A percentile compares a stretch with the other conserved stretches of the same genome.
Evolutionary conservation across 352 stramenopile species (phyloP).

Genomic region (Phytophthora sojae): DNA sequence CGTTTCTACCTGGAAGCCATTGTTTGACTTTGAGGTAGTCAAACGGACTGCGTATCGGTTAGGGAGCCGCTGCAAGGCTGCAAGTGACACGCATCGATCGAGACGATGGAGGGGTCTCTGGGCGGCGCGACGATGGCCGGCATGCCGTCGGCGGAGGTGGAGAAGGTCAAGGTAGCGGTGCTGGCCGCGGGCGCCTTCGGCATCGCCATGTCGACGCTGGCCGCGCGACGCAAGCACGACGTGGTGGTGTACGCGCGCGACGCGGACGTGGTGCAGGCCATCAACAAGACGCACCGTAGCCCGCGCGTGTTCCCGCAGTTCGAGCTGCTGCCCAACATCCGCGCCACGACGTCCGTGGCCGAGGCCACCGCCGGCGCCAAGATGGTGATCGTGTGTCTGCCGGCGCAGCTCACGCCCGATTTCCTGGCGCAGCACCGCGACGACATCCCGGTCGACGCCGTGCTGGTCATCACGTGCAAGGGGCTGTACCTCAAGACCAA

Average conservation of each 20-base stretch:
- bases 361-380: constrained; percentile 89
- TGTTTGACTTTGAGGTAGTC: no score
- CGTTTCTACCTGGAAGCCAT: no score
- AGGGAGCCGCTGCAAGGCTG: neutral
- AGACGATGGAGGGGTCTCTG: constrained; percentile 52
- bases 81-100: neutral
- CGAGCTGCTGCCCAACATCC: constrained; percentile 79
- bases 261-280: constrained; percentile 73
- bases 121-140: constrained; percentile 66
- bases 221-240: constrained; percentile 90
- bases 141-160: constrained; percentile 73
- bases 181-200: constrained; percentile 96
- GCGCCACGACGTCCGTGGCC: constrained; percentile 90
- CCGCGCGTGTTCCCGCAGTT: constrained; percentile 93
- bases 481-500: constrained; percentile 96
- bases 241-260: constrained; percentile 94
- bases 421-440: constrained; percentile 91
- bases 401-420: constrained; percentile 93
- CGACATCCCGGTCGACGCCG: constrained; percentile 88
- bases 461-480: constrained; percentile 96
- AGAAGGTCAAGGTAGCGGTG: constrained; percentile 87
- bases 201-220: constrained; percentile 94
- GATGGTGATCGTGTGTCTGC: constrained; percentile 96
- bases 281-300: constrained; percentile 94
- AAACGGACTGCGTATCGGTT: neutral